Evolutionary conservation across 2,329 filamentous ascomycete species (phyloP).

Genomic region (Coniochaeta prunicola): DNA sequence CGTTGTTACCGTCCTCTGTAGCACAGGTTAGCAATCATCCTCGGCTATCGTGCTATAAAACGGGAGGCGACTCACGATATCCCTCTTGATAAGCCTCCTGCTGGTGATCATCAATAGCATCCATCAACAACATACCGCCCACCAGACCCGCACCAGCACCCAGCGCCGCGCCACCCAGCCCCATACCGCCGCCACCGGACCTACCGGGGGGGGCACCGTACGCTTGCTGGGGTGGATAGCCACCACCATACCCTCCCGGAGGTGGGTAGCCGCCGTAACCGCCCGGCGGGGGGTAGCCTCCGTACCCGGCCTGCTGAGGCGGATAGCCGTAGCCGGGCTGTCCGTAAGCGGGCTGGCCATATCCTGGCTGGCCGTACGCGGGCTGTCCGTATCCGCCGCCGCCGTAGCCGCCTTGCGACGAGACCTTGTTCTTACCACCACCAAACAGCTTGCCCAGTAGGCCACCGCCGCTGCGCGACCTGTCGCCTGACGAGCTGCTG

Average conservation of each 20-base stretch:
- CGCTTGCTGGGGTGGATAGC: slow-evolving; percentile 22
- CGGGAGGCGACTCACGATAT: slow-evolving; percentile 20
- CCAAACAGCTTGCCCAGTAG: slow-evolving; percentile 46
- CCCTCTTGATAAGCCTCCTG: slow-evolving; percentile 50
- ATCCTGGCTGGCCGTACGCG: slow-evolving; percentile 17
- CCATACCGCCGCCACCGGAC: slow-evolving; percentile 39
- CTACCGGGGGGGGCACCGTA: slow-evolving; percentile 38
- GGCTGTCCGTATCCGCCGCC: slow-evolving; percentile 17
- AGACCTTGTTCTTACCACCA: slow-evolving; percentile 28
- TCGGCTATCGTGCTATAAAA: slow-evolving; percentile 9
- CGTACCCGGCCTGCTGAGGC: slow-evolving; percentile 24
- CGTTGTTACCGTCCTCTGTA: slow-evolving; percentile 22
- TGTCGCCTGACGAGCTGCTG: slow-evolving; percentile 21
- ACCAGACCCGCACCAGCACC: slow-evolving; percentile 76
- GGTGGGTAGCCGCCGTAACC: slow-evolving; percentile 25
- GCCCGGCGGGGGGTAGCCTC: slow-evolving; percentile 21
- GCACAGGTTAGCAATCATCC: slow-evolving; percentile 6
- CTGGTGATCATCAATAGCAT: slow-evolving; percentile 57
- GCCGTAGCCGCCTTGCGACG: slow-evolving; percentile 20
- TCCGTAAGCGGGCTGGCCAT: slow-evolving; percentile 17
- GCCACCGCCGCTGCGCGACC: slow-evolving; percentile 27
- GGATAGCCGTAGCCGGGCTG: slow-evolving; percentile 26
- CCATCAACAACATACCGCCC: slow-evolving; percentile 65
- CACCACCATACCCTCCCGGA: slow-evolving; percentile 21
- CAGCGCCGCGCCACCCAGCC: slow-evolving; percentile 68